These are phyloP conservation scores for Albifimbria verrucaria DNA, from an alignment of 2,329 filamentous ascomycete genomes.

Conservation along the genomic window DNA sequence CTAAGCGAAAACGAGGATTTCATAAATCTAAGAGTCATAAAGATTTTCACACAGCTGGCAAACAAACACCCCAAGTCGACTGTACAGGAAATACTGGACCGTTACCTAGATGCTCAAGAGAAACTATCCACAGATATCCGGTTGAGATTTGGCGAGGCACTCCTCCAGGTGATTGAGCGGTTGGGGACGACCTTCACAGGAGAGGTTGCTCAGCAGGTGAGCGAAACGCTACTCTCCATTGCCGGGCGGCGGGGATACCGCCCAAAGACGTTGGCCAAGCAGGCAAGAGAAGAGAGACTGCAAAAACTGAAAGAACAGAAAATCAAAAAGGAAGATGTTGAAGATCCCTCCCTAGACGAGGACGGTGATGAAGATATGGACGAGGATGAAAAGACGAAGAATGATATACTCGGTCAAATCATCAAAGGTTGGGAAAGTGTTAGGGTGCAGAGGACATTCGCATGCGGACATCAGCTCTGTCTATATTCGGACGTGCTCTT, in stretches of 20 bases:
- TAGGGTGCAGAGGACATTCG: conserved; percentile 66
- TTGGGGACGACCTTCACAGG: conserved; percentile 54
- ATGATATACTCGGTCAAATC: conserved; percentile 55
- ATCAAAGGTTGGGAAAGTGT: conserved; percentile 66
- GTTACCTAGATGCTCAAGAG: conserved; percentile 64
- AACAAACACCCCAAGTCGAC: conserved; percentile 60
- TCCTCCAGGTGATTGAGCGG: conserved; percentile 61
- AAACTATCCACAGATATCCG: conserved; percentile 58
- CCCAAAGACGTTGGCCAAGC: conserved; percentile 55
- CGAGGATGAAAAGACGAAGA: conserved; percentile 40
- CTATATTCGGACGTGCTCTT: conserved; percentile 57
- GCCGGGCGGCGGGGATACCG: conserved; percentile 62
- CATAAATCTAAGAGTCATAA: conserved; percentile 66
- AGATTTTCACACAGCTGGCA: conserved; percentile 60
- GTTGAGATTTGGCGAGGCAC: conserved; percentile 65
- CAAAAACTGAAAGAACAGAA: conserved; percentile 39
- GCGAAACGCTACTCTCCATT: conserved; percentile 58
- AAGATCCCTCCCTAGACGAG: conserved; percentile 25
- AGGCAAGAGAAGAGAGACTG: conserved; percentile 47
- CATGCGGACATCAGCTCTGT: conserved; percentile 66
- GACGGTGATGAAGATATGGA: conserved; percentile 44
- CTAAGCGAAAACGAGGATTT: conserved; percentile 68
- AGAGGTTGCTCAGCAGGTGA: conserved; percentile 47
- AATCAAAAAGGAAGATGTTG: conserved; percentile 41
- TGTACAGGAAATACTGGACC: conserved; percentile 59